Conservation (phyloP, 2,329 filamentous ascomycete genomes). For the Hymenoscyphus albidus region DNA sequence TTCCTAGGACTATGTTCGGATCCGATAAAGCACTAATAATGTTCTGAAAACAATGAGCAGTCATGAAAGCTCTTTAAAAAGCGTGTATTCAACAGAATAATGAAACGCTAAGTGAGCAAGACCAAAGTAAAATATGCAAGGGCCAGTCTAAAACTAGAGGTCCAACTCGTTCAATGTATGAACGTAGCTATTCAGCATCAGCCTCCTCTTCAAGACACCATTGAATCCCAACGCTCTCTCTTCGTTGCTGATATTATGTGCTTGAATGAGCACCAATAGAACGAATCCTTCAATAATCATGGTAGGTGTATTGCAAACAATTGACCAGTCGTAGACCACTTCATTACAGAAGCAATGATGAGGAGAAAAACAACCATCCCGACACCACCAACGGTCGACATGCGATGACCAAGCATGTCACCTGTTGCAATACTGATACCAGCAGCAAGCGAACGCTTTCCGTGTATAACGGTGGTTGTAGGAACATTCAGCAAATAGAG, state of each 20-base stretch:
- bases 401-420: constrained; percentile 19
- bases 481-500: constrained; percentile 26
- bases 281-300: constrained; percentile 34
- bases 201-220: constrained; percentile 29
- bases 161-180: constrained; percentile 5
- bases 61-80: neutral
- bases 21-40: neutral
- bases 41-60: neutral
- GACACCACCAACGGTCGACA: constrained; percentile 24
- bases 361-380: constrained; percentile 24
- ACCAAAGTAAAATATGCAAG: neutral
- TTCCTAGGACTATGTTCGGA: neutral
- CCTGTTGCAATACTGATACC: constrained; percentile 28
- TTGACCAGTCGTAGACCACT: constrained; percentile 34
- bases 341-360: constrained; percentile 27
- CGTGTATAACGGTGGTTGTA: constrained; percentile 12
- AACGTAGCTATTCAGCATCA: constrained; percentile 27
- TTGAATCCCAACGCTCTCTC: constrained; percentile 28
- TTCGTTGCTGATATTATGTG: constrained; percentile 29
- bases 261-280: constrained; percentile 30
- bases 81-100: neutral
- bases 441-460: constrained; percentile 17
- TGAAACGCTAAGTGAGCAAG: neutral
- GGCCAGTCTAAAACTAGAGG: neutral
- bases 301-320: constrained; percentile 34